A percentile compares a stretch with the other conserved stretches of the same genome.
These are phyloP conservation scores for Gymnopilus junonius DNA, from an alignment of 768 basidiomycete genomes.

Conservation along the genomic window DNA sequence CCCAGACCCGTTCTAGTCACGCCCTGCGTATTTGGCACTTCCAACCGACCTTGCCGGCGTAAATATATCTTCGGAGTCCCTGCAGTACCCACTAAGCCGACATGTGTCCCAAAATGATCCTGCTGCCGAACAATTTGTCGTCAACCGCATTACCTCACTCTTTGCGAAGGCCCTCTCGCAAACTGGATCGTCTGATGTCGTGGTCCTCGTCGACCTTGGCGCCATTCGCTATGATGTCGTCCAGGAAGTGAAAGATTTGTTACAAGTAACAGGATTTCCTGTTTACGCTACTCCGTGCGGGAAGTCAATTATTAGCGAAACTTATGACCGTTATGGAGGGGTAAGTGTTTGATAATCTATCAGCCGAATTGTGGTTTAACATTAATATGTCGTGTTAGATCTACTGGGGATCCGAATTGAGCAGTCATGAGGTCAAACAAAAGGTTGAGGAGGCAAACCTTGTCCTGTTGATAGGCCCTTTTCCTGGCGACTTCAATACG, in stretches of 20 bases:
- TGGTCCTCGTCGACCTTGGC: constrained; percentile 84
- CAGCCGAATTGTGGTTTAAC: neutral
- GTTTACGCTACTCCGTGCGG: constrained; percentile 80
- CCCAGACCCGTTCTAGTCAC: constrained; percentile 48
- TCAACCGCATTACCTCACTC: constrained; percentile 64
- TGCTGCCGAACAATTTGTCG: constrained; percentile 64
- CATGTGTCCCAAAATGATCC: constrained; percentile 55
- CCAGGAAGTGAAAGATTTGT: constrained; percentile 63
- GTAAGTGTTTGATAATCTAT: constrained; percentile 34
- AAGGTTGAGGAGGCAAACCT: constrained; percentile 74
- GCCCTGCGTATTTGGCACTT: constrained; percentile 83
- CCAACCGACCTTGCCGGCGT: constrained; percentile 78
- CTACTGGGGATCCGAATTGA: constrained; percentile 67
- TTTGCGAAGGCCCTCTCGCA: constrained; percentile 65
- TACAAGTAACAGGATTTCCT: constrained; percentile 64
- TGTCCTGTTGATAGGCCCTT: constrained; percentile 67
- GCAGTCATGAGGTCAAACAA: constrained; percentile 62
- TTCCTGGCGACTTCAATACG: constrained; percentile 83
- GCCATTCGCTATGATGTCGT: constrained; percentile 67
- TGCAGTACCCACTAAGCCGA: constrained; percentile 59
- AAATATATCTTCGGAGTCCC: constrained; percentile 63
- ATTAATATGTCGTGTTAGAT: constrained; percentile 45
- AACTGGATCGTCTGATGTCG: too few species aligned
- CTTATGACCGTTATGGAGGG: constrained; percentile 73
- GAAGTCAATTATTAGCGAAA: constrained; percentile 70